Base-by-base conservation (phyloP, 2,329 filamentous ascomycete genomes). In the Fusarium musae region DNA sequence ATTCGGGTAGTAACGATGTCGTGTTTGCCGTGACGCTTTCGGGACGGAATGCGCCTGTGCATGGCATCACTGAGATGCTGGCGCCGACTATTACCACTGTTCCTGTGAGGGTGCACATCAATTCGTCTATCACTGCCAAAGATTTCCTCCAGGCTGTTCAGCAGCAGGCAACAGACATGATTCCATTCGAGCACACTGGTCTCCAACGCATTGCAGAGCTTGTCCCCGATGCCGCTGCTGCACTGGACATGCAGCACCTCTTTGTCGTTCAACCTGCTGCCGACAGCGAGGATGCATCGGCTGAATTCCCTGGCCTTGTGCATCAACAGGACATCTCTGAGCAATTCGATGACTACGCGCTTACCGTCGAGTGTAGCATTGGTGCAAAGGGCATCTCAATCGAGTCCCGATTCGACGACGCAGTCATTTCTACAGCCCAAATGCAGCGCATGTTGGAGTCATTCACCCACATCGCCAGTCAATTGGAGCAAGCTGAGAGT, bases 51-150 rank as follows among this genome's bases (percentile, higher is more conserved):
- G 50, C 59, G 1, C 59, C 50, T 5, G 50, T 58, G 5, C 13
- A 36, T 2, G 23, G 28, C 1, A 32, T 58, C 1, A 58, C 50
- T 4, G 59, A 58, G 21, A 43, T 58, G 21, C 2, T 62, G 0
- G 59, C 50, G 1, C 59, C 50, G 0, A 62, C 59, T 2, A 62
- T 62, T 10, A 46, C 52, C 0, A 62, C 59, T 3, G 59, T 46
- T 4, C 59, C 59, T 1, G 26, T 62, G 8, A 42, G 59, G 6
- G 30, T 62, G 1, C 12, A 15, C 3, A 15, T 62, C 17, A 19
- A 23, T 1, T 19, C 21, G 2, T 15, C 17, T 1, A 43, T 21
- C 1, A 39, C 26, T 2, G 9, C 13, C 5, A 6, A 8, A 3
- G 17, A 21, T 0, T 58, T 44, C 10, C 39, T 62, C 2, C 23